A percentile compares a stretch with the other conserved stretches of the same genome.
These are phyloP conservation scores for Pistacia vera DNA, from an alignment of 345 rosid species.

Conservation along the genomic window DNA sequence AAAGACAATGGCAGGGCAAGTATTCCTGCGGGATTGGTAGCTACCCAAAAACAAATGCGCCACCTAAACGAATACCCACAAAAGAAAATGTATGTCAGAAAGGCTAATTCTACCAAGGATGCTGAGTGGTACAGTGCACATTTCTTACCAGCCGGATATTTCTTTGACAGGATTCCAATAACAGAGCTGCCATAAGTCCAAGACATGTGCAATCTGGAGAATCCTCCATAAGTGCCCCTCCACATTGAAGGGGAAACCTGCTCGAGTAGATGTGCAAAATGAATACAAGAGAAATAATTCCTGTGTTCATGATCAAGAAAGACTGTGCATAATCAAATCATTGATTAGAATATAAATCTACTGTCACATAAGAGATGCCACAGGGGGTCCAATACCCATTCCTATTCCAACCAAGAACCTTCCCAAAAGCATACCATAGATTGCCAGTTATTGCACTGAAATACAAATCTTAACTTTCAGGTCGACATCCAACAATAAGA, in stretches of 20 bases:
- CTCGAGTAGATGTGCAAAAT: conserved; percentile 19
- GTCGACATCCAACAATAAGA: not conserved
- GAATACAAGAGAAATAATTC: conserved; percentile 8
- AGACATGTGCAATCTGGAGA: conserved; percentile 96
- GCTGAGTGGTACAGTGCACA: not conserved
- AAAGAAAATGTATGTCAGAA: conserved; percentile 9
- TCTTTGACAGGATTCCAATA: conserved; percentile 81
- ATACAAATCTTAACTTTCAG: conserved; percentile 21
- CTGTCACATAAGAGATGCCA: conserved; percentile 90
- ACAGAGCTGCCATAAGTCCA: conserved; percentile 83
- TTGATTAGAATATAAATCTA: too few relatives aligned
- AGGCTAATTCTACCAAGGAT: not conserved
- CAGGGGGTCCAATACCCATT: conserved; percentile 94
- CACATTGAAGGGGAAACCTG: conserved; percentile 95
- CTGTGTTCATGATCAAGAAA: conserved; percentile 11
- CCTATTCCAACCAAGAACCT: conserved; percentile 93
- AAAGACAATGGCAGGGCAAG: conserved; percentile 76
- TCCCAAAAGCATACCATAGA: conserved; percentile 75
- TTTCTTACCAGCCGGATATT: conserved; percentile 74
- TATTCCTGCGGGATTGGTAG: conserved; percentile 77
- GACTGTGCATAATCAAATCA: not conserved
- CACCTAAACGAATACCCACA: conserved; percentile 55
- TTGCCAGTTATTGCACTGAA: conserved; percentile 71
- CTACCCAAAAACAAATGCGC: conserved; percentile 92
- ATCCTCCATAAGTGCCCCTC: conserved; percentile 97